Percentiles rank a stretch among this genome's conserved stretches.
phyloP scores from a whole-genome alignment of 495 filamentous ascomycete genomes.

The Tuber indicum region DNA sequence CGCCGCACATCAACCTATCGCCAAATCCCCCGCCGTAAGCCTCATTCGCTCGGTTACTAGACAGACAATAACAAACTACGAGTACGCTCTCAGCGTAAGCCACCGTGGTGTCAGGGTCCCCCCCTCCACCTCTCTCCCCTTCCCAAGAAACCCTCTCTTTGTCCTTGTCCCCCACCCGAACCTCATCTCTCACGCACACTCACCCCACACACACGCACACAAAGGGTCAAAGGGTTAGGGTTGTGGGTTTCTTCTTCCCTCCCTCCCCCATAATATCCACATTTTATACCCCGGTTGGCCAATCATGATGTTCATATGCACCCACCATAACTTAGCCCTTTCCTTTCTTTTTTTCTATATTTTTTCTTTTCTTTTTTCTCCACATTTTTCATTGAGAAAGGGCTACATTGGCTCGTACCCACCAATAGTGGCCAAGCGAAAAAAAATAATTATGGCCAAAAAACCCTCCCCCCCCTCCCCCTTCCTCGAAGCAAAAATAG shows the following conservation, averaged over 20 bases:
- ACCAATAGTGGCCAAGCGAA: neutral
- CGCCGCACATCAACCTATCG: neutral
- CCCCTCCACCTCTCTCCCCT: neutral
- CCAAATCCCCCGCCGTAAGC: neutral
- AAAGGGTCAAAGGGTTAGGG: neutral
- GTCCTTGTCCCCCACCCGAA: neutral
- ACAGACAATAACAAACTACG: neutral
- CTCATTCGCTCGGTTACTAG: neutral
- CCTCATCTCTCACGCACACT: neutral
- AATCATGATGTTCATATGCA: neutral
- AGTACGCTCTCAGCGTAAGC: neutral
- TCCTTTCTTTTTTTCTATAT: neutral
- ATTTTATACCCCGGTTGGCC: neutral
- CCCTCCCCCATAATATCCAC: neutral
- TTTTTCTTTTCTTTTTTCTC: neutral
- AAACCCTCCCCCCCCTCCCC: no score
- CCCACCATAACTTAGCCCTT: neutral
- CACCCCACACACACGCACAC: neutral
- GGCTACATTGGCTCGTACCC: neutral
- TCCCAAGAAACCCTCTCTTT: neutral
- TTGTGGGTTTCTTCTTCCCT: neutral
- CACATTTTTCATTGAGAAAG: neutral
- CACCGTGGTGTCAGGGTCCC: neutral
- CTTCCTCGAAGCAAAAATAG: no score
- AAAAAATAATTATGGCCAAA: neutral